Conservation (phyloP, 768 basidiomycete genomes). For the Tulasnella sp. region DNA sequence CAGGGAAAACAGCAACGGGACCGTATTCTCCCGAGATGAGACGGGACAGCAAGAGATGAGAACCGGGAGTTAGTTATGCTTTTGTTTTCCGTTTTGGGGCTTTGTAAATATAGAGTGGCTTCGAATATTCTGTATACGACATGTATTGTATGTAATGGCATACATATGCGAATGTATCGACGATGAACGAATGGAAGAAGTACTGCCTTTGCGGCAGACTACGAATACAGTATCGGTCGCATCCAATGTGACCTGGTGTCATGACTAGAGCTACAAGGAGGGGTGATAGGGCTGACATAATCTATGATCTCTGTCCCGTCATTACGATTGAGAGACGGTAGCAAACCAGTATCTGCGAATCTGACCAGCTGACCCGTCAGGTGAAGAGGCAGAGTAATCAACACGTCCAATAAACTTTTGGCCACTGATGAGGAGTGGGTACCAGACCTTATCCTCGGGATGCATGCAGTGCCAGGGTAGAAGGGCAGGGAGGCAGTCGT, state of each 20-base stretch:
- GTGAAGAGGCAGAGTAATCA: constrained; percentile 10
- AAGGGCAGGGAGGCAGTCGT: not conserved
- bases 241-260: not conserved
- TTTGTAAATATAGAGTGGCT: not conserved
- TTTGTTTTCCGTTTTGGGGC: no score
- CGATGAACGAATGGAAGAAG: not conserved
- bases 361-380: not conserved
- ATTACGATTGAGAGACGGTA: not conserved
- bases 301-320: not conserved
- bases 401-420: constrained; percentile 16
- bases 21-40: not conserved
- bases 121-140: not conserved
- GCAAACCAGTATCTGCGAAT: constrained; percentile 16
- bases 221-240: not conserved
- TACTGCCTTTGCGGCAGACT: not conserved
- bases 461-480: constrained; percentile 19
- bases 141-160: not conserved
- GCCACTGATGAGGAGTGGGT: constrained; percentile 12
- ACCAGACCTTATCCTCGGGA: constrained; percentile 14
- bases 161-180: not conserved
- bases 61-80: not conserved
- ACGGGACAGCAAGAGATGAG: not conserved
- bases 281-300: not conserved
- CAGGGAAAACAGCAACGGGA: not conserved
- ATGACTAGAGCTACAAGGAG: not conserved